phyloP scores from a whole-genome alignment of 2,329 filamentous ascomycete genomes.

The Scytalidium sp. region DNA sequence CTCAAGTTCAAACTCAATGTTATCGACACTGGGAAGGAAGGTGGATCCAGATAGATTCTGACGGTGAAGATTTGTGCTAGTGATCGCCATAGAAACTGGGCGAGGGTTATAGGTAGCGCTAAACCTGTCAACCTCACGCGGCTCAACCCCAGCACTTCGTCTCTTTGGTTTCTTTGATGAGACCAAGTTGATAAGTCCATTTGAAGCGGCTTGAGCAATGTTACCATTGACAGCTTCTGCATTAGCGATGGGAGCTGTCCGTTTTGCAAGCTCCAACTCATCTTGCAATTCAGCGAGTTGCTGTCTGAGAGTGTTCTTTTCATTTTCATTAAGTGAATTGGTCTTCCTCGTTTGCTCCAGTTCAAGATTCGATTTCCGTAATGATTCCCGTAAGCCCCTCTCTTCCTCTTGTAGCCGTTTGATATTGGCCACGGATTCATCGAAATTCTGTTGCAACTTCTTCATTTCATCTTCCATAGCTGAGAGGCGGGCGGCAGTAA shows the following conservation, averaged over 20 bases:
- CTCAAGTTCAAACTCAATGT: constrained; percentile 92
- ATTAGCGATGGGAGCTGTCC: constrained; percentile 56
- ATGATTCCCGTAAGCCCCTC: constrained; percentile 75
- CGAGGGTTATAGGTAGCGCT: constrained; percentile 91
- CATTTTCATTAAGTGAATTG: constrained; percentile 74
- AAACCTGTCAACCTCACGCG: constrained; percentile 83
- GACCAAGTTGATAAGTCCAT: constrained; percentile 92
- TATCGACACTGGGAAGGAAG: constrained; percentile 79
- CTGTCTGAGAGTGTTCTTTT: constrained; percentile 81
- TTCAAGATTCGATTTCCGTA: constrained; percentile 76
- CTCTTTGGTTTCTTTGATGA: constrained; percentile 96
- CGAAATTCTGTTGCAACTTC: constrained; percentile 82
- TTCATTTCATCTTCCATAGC: constrained; percentile 96
- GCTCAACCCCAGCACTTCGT: constrained; percentile 84
- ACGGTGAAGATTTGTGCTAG: constrained; percentile 58
- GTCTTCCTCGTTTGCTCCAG: constrained; percentile 75
- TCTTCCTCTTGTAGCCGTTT: constrained; percentile 96
- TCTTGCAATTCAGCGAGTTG: constrained; percentile 89
- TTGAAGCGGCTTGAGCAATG: constrained; percentile 51
- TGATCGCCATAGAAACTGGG: constrained; percentile 92
- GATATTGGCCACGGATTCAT: constrained; percentile 86
- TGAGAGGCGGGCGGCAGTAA: constrained; percentile 83
- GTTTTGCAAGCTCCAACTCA: constrained; percentile 83
- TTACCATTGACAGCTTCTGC: constrained; percentile 65
- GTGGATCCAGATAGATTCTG: constrained; percentile 72